Percentiles rank a stretch among this genome's conserved stretches.
phyloP scores from a whole-genome alignment of 257 asterid species.

The Nicotiana otophora region DNA sequence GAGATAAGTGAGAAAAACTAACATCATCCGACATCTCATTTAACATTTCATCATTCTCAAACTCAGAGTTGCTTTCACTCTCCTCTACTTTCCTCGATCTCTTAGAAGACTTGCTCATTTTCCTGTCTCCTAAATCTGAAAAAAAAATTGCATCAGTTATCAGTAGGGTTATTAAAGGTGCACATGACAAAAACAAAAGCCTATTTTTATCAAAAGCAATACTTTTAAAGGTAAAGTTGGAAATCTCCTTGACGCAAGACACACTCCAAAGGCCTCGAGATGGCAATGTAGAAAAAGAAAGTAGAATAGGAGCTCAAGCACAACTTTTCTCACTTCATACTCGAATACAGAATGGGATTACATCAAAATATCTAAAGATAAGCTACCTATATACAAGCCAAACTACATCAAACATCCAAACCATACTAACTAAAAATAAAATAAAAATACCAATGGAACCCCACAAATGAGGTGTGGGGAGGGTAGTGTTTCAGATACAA shows the following conservation, averaged over 20 bases:
- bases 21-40: slow-evolving; percentile 29
- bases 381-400: too few species aligned
- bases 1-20: slow-evolving; percentile 16
- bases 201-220: neutral
- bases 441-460: too few species aligned
- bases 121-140: slow-evolving; percentile 1
- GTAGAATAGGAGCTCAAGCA: too few species aligned
- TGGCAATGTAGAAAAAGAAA: neutral
- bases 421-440: too few species aligned
- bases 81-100: slow-evolving; percentile 20
- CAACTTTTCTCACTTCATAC: too few species aligned
- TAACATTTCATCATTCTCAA: slow-evolving; percentile 27
- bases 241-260: neutral
- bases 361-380: too few species aligned
- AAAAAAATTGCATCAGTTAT: neutral
- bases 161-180: neutral
- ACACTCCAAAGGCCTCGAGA: neutral
- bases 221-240: neutral
- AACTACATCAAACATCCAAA: too few species aligned
- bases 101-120: slow-evolving; percentile 35
- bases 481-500: too few species aligned
- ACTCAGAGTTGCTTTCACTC: slow-evolving; percentile 45
- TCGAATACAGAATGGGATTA: too few species aligned
- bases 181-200: neutral
- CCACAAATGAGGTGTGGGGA: too few species aligned